Percentiles rank a stretch among this genome's conserved stretches.
These are phyloP conservation scores for Oleoguttula mirabilis DNA, from an alignment of 495 filamentous ascomycete species.

Conservation along the genomic window DNA sequence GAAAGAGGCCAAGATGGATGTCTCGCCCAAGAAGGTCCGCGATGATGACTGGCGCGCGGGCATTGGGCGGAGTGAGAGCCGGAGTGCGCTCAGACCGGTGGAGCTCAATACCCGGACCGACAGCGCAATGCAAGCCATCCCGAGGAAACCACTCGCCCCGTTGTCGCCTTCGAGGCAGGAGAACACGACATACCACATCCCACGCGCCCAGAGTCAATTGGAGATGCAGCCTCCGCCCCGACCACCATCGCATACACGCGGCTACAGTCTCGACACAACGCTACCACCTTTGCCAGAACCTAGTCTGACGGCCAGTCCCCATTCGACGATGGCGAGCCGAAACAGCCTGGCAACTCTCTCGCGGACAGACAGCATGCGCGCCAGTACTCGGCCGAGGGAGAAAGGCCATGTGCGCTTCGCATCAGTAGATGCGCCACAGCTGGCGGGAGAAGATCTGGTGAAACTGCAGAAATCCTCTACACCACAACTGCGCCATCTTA, in stretches of 20 bases:
- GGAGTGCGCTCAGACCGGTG: constrained; percentile 17
- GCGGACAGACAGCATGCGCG: constrained; percentile 28
- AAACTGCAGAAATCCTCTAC: constrained; percentile 74
- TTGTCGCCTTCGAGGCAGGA: constrained; percentile 2
- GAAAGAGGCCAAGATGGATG: constrained; percentile 12
- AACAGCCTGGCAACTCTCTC: constrained; percentile 22
- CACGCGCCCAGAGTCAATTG: background rate
- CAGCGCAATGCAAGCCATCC: background rate
- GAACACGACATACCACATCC: constrained; percentile 1
- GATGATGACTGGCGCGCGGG: constrained; percentile 20
- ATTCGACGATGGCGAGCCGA: background rate
- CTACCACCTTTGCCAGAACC: constrained; percentile 7
- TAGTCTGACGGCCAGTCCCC: constrained; percentile 2
- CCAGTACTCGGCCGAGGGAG: constrained; percentile 13
- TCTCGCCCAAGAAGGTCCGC: constrained; percentile 15
- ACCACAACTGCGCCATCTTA: constrained; percentile 77
- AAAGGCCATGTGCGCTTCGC: constrained; percentile 15
- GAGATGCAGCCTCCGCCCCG: constrained; percentile 8
- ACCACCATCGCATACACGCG: constrained; percentile 12
- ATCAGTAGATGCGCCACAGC: constrained; percentile 14
- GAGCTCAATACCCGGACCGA: constrained; percentile 16
- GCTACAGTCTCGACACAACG: constrained; percentile 8
- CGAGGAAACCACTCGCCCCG: background rate
- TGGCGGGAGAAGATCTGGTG: constrained; percentile 45
- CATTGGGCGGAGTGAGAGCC: constrained; percentile 16